Evolutionary conservation across 2,329 filamentous ascomycete genomes (phyloP).

Genomic region (Penicillium paneum): DNA sequence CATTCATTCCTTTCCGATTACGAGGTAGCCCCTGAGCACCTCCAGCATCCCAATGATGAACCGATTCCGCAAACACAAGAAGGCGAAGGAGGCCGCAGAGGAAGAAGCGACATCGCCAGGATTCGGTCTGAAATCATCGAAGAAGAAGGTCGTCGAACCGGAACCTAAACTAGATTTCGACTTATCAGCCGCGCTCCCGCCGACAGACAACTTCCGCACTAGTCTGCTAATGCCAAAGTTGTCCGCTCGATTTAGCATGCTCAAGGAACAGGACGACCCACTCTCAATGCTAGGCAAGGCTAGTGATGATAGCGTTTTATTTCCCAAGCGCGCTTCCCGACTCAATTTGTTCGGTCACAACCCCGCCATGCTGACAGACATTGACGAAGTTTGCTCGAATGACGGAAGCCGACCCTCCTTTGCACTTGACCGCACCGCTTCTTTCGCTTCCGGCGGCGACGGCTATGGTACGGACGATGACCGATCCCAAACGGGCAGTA

Average conservation of each 20-base stretch:
- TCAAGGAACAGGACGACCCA: slow-evolving; percentile 90
- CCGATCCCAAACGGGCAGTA: slow-evolving; percentile 58
- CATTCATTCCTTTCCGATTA: neutral
- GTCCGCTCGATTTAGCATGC: slow-evolving; percentile 94
- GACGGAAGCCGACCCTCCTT: slow-evolving; percentile 59
- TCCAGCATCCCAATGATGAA: slow-evolving; percentile 32
- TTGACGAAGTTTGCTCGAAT: slow-evolving; percentile 85
- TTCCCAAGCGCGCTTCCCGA: slow-evolving; percentile 75
- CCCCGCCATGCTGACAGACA: slow-evolving; percentile 66
- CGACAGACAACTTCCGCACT: slow-evolving; percentile 86
- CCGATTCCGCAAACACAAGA: slow-evolving; percentile 42
- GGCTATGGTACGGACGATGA: slow-evolving; percentile 63
- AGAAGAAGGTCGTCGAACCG: slow-evolving; percentile 48
- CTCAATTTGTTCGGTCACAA: slow-evolving; percentile 68
- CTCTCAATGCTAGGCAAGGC: slow-evolving; percentile 86
- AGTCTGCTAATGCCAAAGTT: slow-evolving; percentile 94
- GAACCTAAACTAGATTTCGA: slow-evolving; percentile 69
- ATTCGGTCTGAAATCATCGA: slow-evolving; percentile 41
- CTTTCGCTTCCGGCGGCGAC: slow-evolving; percentile 61
- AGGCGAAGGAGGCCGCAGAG: slow-evolving; percentile 31
- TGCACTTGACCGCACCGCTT: slow-evolving; percentile 59
- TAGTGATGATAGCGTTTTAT: slow-evolving; percentile 89
- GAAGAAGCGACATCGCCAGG: slow-evolving; percentile 42
- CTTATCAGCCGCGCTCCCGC: slow-evolving; percentile 69
- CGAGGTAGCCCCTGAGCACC: neutral